A percentile compares a stretch with the other conserved stretches of the same genome.
Conservation (phyloP, 805 yeast genomes). For the Tetrapisispora iriomotensis region DNA sequence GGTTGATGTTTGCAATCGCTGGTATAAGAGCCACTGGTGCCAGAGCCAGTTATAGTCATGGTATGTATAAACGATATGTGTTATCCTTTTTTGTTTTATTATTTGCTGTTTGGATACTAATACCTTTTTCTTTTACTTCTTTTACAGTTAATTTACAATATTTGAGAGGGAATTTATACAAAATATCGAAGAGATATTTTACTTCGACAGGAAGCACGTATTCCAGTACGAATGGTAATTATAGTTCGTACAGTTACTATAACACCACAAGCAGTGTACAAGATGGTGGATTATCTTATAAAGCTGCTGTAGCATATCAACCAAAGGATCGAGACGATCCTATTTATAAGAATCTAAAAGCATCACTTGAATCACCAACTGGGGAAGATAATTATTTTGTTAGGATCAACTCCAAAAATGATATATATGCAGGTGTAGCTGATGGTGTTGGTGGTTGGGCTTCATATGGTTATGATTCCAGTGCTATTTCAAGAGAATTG, state of each 20-base stretch:
- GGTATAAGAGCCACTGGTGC: conserved; percentile 10
- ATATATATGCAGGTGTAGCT: conserved; percentile 65
- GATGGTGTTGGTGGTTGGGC: conserved; percentile 99
- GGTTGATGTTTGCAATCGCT: conserved; percentile 10
- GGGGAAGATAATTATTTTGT: conserved; percentile 73
- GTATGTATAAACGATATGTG: conserved; percentile 15
- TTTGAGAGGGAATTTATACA: conserved; percentile 12
- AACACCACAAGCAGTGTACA: conserved; percentile 1
- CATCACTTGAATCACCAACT: conserved; percentile 43
- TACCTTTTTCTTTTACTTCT: conserved; percentile 5
- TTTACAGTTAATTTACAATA: conserved; percentile 13
- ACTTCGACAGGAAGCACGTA: conserved; percentile 8
- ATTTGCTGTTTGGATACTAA: conserved; percentile 5
- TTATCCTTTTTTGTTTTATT: conserved; percentile 7
- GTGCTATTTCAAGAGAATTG: conserved; percentile 75
- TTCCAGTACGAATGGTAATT: not conserved
- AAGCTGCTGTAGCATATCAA: conserved; percentile 60
- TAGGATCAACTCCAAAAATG: conserved; percentile 25
- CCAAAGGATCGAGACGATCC: conserved; percentile 59
- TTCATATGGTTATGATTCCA: conserved; percentile 81
- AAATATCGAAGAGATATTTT: conserved; percentile 13
- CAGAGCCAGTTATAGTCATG: conserved; percentile 7
- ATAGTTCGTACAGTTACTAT: not conserved
- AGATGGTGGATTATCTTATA: conserved; percentile 32
- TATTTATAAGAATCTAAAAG: conserved; percentile 29